These are phyloP conservation scores for Blastobotrys elegans DNA, from an alignment of 1,139 yeast species.

Conservation along the genomic window DNA sequence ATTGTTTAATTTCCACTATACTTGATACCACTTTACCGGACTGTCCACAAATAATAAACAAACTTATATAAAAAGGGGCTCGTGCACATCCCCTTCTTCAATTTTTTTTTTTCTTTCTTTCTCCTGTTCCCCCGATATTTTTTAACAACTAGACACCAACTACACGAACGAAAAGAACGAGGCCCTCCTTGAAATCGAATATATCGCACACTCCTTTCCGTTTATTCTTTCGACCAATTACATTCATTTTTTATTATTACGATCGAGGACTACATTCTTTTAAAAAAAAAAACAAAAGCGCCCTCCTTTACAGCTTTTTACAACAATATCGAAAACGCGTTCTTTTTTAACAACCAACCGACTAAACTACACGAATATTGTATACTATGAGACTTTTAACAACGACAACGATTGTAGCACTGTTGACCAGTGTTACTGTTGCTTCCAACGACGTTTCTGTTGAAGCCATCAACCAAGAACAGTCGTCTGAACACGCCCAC, in stretches of 20 bases:
- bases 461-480: neutral
- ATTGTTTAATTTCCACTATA: neutral
- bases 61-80: slow-evolving; percentile 5
- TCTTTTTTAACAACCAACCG: neutral
- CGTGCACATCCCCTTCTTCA: neutral
- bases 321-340: neutral
- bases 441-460: slow-evolving; percentile 5
- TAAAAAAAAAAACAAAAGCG: too few species aligned
- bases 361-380: too few species aligned
- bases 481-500: neutral
- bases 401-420: neutral
- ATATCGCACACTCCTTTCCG: neutral
- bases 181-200: neutral
- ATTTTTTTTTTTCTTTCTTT: neutral
- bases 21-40: neutral
- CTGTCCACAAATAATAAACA: neutral
- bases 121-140: neutral
- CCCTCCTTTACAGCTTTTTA: too few species aligned
- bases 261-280: too few species aligned
- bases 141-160: neutral
- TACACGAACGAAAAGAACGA: neutral
- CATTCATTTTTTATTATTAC: neutral
- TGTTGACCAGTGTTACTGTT: neutral
- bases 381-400: neutral
- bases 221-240: neutral